Evolutionary conservation across 257 asterid genomes (phyloP), one percentile per base, ranked within the genome.

Genomic region (Salvia hispanica): DNA sequence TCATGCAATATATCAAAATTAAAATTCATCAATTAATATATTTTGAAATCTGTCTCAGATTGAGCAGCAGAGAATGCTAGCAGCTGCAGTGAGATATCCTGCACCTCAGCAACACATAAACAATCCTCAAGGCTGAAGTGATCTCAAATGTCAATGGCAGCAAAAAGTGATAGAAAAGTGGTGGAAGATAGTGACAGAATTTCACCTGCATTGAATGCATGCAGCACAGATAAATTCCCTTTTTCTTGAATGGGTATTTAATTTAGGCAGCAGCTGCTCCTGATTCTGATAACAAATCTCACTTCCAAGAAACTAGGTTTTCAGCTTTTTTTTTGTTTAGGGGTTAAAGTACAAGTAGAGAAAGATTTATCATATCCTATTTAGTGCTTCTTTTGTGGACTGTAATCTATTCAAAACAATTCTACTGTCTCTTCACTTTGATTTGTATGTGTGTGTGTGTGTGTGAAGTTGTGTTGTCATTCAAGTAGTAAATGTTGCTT

Each of bases 61-160:
- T 37, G 97, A 93, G 82, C 99, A 93, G 78, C 96, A 90, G 76
- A 79, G 93, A 59, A 64, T 77, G 63, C 82, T 90, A 53, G 99
- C 96, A 43, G 85, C 85, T 63, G 81, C 85, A 59, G 87, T 81
- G 54, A 90, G 98, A 76, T 89, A 89, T 72, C 96, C 96, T 54
- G 64, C 72, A 59, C 69, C 66, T 25, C 72, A 66, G 55, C 78
- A 71, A 60, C 75, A 61, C 5, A 75, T 70, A 74, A 76, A 78
- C 77, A 78, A 78, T 55, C 77, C 66, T 33, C 44, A 43, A 66
- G 7, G 58, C 10, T 31, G 13, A 37, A 64, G 15, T 3, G 25
- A 12, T 7, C 15, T 31, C 8, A 45, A 9, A 53, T 31, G 9
- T 28, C 16, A 57, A 16, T 16, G 48, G 62, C 48, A 58, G 42